phyloP scores from a whole-genome alignment of 1,139 yeast species.

The Pichia sp. region DNA sequence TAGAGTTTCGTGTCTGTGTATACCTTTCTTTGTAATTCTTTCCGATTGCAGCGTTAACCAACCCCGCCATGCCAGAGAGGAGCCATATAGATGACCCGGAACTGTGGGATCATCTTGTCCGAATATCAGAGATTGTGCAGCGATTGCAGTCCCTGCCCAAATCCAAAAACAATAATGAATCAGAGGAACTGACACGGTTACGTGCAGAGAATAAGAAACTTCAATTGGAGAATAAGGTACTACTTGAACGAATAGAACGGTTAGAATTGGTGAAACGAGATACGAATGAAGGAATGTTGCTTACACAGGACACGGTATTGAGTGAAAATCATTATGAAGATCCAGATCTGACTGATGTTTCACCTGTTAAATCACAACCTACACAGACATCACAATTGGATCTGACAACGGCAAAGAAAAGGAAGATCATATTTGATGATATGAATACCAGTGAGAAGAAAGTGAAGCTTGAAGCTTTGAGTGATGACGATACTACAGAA shows the following conservation, averaged over 20 bases:
- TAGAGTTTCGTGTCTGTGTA: too few relatives aligned
- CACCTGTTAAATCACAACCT: constrained; percentile 6
- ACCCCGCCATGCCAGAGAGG: neutral
- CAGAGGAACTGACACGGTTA: constrained; percentile 1
- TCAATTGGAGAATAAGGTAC: neutral
- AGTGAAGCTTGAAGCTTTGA: neutral
- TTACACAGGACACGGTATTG: constrained; percentile 3
- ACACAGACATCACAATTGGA: neutral
- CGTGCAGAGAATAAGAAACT: constrained; percentile 7
- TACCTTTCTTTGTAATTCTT: too few relatives aligned
- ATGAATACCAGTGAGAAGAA: neutral
- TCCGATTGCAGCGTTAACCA: too few relatives aligned
- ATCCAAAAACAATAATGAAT: neutral
- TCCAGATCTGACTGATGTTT: constrained; percentile 12
- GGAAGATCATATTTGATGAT: constrained; percentile 1
- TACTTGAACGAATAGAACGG: neutral
- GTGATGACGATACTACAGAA: neutral
- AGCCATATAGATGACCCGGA: neutral
- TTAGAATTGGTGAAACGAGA: neutral
- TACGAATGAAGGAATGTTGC: neutral
- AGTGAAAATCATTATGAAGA: constrained; percentile 6
- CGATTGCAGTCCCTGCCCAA: neutral
- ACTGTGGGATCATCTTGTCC: constrained; percentile 6
- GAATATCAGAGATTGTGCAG: constrained; percentile 2
- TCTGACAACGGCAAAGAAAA: neutral